Evolutionary conservation across 2,329 filamentous ascomycete genomes (phyloP), one percentile per base, ranked within the genome.

Genomic region (Sarocladiaceae sp.): DNA sequence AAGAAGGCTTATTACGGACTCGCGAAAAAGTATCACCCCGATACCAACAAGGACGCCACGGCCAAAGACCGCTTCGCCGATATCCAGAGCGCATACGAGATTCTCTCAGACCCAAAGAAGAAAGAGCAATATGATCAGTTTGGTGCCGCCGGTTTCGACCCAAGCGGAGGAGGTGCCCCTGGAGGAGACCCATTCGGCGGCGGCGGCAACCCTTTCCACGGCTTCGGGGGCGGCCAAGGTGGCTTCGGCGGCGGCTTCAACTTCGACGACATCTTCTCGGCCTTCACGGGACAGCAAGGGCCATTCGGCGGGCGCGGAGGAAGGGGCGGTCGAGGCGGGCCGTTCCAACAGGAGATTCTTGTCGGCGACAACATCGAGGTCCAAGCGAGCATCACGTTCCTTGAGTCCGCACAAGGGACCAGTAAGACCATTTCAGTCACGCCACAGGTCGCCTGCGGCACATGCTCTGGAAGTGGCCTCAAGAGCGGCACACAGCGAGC

Each of bases 1-100:
- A 98, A 98, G 64, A 97, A 96, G 65, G 90, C 93, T 3, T 98
- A 98, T 71, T 98, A 98, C 62, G 88, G 90, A 42, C 73, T 97
- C 47, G 93, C 93, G 16, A 98, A 98, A 67, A 98, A 97, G 60
- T 98, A 81, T 62, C 93, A 98, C 58, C 93, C 93, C 7, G 93
- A 98, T 62, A 97, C 93, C 27, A 98, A 97, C 73, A 97, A 97
- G 64, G 93, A 97, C 55, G 65, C 87, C 3, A 76, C 72, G n/a
- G 90, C 93, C 27, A 97, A 97, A 63, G 93, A 97, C 56, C 91
- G 86, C 57, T 98, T 98, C 58, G 78, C 83, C 51, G 91, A 96
- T 55, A 88, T 94, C 45, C 93, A 98, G 64, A 80, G 85, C 24
- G 88, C 93, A 19, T 98, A 98, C 66, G 93, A 98, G 64, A 74